Conservation (phyloP, 306 rosid genomes). For the Luffa acutangula region DNA sequence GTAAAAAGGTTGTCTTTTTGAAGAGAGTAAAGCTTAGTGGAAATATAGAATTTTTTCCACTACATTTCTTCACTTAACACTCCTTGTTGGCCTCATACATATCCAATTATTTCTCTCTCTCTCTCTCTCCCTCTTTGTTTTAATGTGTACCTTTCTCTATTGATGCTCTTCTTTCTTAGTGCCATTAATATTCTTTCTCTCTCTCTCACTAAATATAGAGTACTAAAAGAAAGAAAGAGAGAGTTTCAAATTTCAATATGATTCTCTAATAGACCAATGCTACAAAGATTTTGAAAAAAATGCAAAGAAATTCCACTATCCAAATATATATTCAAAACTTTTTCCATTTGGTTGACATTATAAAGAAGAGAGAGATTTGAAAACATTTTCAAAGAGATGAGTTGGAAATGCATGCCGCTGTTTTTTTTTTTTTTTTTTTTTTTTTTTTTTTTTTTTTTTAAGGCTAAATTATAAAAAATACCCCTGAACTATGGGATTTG, state of each 20-base stretch:
- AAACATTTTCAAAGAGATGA: neutral
- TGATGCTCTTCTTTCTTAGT: neutral
- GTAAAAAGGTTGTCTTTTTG: neutral
- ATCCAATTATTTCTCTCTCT: neutral
- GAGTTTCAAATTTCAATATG: neutral
- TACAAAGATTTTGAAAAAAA: neutral
- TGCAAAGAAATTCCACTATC: neutral
- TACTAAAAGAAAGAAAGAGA: neutral
- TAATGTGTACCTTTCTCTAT: neutral
- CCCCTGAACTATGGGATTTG: no score
- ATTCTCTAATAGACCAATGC: constrained; percentile 1
- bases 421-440: no score
- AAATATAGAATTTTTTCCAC: neutral
- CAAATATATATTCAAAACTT: neutral
- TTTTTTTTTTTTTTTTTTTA: no score
- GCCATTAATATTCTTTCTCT: neutral
- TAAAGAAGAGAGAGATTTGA: neutral
- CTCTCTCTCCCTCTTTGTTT: no score
- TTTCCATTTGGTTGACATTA: neutral
- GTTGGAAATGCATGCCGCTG: neutral
- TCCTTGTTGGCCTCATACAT: neutral
- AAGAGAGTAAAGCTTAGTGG: neutral
- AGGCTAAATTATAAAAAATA: no score
- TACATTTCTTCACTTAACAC: neutral
- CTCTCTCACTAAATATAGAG: neutral